Percentiles rank a stretch among this genome's conserved stretches.
These are phyloP conservation scores for Colletotrichum kahawae DNA, from an alignment of 2,329 filamentous ascomycete species.

Conservation along the genomic window DNA sequence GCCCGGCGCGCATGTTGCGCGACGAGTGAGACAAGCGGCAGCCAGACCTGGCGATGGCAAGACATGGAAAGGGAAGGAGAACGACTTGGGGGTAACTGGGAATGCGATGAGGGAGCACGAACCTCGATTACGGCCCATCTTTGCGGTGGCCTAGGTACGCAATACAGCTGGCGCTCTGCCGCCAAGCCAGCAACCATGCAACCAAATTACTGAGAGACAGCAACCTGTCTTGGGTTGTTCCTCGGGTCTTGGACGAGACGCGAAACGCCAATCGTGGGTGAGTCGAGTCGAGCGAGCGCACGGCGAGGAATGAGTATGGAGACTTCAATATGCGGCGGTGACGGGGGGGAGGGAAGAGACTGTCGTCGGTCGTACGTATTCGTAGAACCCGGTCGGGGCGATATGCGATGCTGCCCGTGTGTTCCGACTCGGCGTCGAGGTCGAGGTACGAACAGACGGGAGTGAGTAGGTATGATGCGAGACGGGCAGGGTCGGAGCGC, in stretches of 20 bases:
- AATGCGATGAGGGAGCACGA: conserved; percentile 11
- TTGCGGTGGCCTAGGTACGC: background rate
- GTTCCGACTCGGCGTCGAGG: background rate
- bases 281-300: background rate
- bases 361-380: background rate
- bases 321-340: conserved; percentile 7
- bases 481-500: background rate
- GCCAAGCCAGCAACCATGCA: conserved; percentile 22
- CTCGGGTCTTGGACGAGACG: background rate
- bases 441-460: background rate
- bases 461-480: background rate
- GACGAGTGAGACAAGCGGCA: background rate
- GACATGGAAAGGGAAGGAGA: background rate
- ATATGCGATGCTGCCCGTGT: background rate
- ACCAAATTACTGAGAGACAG: conserved; percentile 21
- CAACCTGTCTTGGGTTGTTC: background rate
- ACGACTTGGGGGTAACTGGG: background rate
- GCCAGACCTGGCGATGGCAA: background rate
- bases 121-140: conserved; percentile 22
- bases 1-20: background rate
- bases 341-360: background rate
- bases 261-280: background rate
- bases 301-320: conserved; percentile 15
- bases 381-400: background rate
- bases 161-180: background rate